Evolutionary conservation across 2,329 filamentous ascomycete genomes (phyloP).

Genomic region (Teratosphaeria destructans): DNA sequence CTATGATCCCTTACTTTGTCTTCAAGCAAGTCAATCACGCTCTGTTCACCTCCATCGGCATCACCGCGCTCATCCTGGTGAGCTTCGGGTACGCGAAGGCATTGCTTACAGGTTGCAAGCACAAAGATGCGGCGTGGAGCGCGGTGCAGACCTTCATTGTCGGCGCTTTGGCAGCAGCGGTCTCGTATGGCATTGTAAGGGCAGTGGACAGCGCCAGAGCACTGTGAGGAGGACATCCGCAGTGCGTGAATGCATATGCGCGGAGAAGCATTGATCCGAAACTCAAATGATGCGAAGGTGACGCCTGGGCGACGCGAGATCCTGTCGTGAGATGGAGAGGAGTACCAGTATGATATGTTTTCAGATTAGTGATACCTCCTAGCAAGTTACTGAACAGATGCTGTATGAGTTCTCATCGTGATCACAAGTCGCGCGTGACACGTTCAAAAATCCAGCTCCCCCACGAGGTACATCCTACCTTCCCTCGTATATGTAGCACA

Average conservation of each 20-base stretch:
- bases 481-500: background rate
- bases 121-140: slow-evolving; percentile 17
- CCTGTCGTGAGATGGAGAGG: too few relatives aligned
- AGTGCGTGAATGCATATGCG: background rate
- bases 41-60: slow-evolving; percentile 41
- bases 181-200: slow-evolving; percentile 31
- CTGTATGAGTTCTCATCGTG: too few relatives aligned
- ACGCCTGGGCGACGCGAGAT: background rate
- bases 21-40: slow-evolving; percentile 30
- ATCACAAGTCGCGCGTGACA: too few relatives aligned
- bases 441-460: too few relatives aligned
- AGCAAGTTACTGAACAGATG: too few relatives aligned
- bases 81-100: slow-evolving; percentile 43
- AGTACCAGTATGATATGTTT: too few relatives aligned
- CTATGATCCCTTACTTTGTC: slow-evolving; percentile 44
- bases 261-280: background rate
- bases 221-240: background rate
- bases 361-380: too few relatives aligned
- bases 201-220: slow-evolving; percentile 11
- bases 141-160: slow-evolving; percentile 27
- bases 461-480: too few relatives aligned
- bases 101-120: slow-evolving; percentile 15
- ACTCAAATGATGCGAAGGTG: background rate
- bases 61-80: slow-evolving; percentile 40
- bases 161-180: slow-evolving; percentile 27